Evolutionary conservation across 345 rosid genomes (phyloP), one percentile per base, ranked within the genome.

Genomic region (Balakata baccata): DNA sequence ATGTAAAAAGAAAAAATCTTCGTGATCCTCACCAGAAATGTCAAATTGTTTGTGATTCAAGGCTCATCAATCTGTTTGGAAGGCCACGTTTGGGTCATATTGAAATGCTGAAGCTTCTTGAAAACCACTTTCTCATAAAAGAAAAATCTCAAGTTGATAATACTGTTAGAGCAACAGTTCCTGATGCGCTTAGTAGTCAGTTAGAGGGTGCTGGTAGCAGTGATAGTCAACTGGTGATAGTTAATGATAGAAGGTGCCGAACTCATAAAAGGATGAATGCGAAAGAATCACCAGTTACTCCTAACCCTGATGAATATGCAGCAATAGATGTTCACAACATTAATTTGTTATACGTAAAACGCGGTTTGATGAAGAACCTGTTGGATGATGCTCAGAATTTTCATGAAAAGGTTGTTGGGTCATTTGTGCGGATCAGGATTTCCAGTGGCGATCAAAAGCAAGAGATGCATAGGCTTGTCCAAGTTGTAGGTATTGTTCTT

Each of bases 91-190:
- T 92, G 69, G 97, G 89, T 57, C 97, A 87, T 76, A 70, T 90
- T 84, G 98, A 95, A 84, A 92, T 95, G 99, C 87, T 87, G 64
- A 90, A 87, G 86, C 93, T 92, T 85, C 89, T 94, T 16, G 94
- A 90, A 75, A 78, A 79, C 71, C 99, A 95, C 74, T 84, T 89
- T 78, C 91, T 89, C 66, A 78, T 74, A 49, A 79, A 84, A 77
- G 97, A 85, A 62, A 83, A 80, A 56, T 75, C 85, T 23, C 75
- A 67, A 23, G 49, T 58, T 63, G 80, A 79, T 64, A 80, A 81
- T 63, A 34, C 78, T 54, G 75, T 54, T 46, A 79, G 72, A 50
- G 82, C 75, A 16, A 84, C 77, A 64, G 84, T 66, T 76, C 61
- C 60, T 46, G 85, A 80, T 74, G 77, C 79, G 76, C 80, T 64